Conservation (phyloP, 345 rosid species). For the Anacardium occidentale region DNA sequence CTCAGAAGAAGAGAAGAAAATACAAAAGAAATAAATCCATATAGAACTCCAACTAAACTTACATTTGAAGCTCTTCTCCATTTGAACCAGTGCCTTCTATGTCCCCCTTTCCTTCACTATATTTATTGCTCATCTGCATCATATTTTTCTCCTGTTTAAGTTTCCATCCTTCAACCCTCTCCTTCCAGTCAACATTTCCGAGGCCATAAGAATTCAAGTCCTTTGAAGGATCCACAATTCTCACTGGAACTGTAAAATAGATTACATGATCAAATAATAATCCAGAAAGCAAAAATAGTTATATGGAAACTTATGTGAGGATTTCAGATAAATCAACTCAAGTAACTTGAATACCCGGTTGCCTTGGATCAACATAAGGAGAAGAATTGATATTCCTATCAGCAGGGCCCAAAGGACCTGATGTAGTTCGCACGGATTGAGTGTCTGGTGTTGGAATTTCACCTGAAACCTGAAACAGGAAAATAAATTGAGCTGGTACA, state of each 20-base stretch:
- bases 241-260: slow-evolving; percentile 74
- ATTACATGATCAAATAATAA: slow-evolving; percentile 21
- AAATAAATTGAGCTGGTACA: background rate
- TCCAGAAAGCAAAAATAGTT: slow-evolving; percentile 4
- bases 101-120: slow-evolving; percentile 87
- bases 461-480: slow-evolving; percentile 73
- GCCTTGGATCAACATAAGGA: slow-evolving; percentile 93
- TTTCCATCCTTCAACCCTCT: slow-evolving; percentile 98
- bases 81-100: slow-evolving; percentile 96
- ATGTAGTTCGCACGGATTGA: slow-evolving; percentile 93
- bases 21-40: slow-evolving; percentile 6
- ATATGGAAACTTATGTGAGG: slow-evolving; percentile 9
- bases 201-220: slow-evolving; percentile 99
- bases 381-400: slow-evolving; percentile 80
- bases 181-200: slow-evolving; percentile 98
- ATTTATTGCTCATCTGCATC: slow-evolving; percentile 64
- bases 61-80: slow-evolving; percentile 98
- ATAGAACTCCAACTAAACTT: slow-evolving; percentile 28
- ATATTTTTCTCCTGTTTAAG: slow-evolving; percentile 93
- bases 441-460: slow-evolving; percentile 92
- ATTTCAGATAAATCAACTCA: slow-evolving; percentile 12
- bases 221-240: slow-evolving; percentile 97
- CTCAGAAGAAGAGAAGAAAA: too few species aligned
- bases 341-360: slow-evolving; percentile 62
- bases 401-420: slow-evolving; percentile 94